These are phyloP conservation scores for Schwanniomyces pseudopolymorphus DNA, from an alignment of 805 yeast genomes.

Conservation along the genomic window DNA sequence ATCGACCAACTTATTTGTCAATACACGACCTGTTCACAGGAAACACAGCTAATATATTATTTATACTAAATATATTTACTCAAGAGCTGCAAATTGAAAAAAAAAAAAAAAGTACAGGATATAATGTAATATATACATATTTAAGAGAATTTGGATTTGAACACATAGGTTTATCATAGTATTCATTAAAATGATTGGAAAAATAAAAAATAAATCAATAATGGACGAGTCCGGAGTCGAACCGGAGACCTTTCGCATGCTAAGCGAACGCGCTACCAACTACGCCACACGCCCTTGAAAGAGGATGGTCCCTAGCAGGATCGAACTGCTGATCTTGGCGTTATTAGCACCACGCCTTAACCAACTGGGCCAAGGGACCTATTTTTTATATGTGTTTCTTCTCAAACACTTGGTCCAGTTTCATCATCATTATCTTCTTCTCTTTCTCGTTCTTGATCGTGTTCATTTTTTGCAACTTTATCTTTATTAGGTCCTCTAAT, in stretches of 20 bases:
- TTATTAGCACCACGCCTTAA: constrained; percentile 55
- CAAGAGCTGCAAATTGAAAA: no score
- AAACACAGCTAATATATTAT: background rate
- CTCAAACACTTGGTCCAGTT: no score
- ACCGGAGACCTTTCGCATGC: constrained; percentile 52
- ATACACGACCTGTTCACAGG: background rate
- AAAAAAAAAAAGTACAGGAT: background rate
- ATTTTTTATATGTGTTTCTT: no score
- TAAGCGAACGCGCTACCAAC: constrained; percentile 52
- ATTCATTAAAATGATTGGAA: no score
- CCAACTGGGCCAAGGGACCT: constrained; percentile 58
- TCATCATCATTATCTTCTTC: background rate
- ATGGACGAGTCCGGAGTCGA: constrained; percentile 44
- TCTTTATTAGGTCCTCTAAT: constrained; percentile 20
- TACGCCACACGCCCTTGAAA: constrained; percentile 44
- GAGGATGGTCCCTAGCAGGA: constrained; percentile 74
- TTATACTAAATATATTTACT: background rate
- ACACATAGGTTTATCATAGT: no score
- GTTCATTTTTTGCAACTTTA: background rate
- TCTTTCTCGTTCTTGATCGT: background rate
- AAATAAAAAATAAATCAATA: constrained; percentile 12
- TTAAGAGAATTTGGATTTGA: no score
- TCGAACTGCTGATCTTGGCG: constrained; percentile 81
- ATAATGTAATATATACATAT: background rate
- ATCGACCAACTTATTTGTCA: background rate